phyloP scores from a whole-genome alignment of 2,329 filamentous ascomycete species.

The Fusarium pininemorale region DNA sequence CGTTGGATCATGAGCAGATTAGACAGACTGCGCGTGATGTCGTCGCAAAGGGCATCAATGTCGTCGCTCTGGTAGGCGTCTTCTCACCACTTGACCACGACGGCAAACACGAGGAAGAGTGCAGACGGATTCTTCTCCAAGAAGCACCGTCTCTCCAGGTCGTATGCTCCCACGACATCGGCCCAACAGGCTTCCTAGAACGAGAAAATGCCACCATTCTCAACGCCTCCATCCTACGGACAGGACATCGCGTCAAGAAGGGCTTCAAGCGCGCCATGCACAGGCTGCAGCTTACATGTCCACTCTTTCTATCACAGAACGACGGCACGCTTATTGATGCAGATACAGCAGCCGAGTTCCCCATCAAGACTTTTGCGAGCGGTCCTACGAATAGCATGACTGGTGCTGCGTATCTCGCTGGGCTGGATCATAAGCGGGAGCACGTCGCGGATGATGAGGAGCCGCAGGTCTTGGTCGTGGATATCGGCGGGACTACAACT shows the following conservation, averaged over 20 bases:
- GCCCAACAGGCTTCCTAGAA: constrained; percentile 54
- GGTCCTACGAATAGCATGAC: constrained; percentile 65
- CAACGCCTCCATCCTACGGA: constrained; percentile 61
- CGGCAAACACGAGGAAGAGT: constrained; percentile 52
- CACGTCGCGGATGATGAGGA: constrained; percentile 15
- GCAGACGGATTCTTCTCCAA: constrained; percentile 49
- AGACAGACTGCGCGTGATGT: constrained; percentile 47
- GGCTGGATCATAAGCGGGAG: constrained; percentile 48
- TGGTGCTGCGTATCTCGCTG: constrained; percentile 63
- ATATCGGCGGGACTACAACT: constrained; percentile 69
- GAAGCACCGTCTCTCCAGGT: constrained; percentile 49
- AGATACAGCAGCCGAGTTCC: constrained; percentile 56
- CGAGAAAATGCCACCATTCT: constrained; percentile 65
- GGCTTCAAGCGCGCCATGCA: constrained; percentile 59
- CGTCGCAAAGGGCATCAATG: constrained; percentile 46
- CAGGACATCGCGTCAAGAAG: constrained; percentile 56
- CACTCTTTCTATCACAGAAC: constrained; percentile 61
- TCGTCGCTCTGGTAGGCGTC: constrained; percentile 55
- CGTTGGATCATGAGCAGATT: constrained; percentile 51
- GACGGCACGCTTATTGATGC: constrained; percentile 63
- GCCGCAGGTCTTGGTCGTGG: constrained; percentile 59
- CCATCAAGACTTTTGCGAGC: constrained; percentile 63
- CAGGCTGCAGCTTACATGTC: constrained; percentile 52
- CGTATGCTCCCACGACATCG: constrained; percentile 56
- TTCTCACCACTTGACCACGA: constrained; percentile 57